Evolutionary conservation across 768 basidiomycete species (phyloP).

Genomic region (Pisolithus orientalis): DNA sequence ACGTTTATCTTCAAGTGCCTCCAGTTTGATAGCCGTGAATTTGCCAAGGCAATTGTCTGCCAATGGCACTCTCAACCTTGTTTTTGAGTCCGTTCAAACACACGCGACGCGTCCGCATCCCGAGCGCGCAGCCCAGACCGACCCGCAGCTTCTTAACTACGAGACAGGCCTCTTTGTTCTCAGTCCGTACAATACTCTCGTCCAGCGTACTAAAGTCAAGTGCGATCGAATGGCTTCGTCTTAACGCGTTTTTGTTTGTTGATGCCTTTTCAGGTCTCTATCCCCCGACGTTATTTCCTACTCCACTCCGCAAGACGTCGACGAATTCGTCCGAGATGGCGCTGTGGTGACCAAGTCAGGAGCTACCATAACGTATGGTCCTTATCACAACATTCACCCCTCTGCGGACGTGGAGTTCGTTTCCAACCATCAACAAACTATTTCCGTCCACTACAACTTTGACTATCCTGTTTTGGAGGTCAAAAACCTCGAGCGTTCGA

Average conservation of each 20-base stretch:
- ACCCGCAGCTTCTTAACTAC: conserved; percentile 77
- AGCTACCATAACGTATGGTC: conserved; percentile 82
- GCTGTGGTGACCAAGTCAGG: conserved; percentile 68
- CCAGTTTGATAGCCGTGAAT: conserved; percentile 52
- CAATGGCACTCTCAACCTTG: conserved; percentile 65
- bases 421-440: conserved; percentile 51
- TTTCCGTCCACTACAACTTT: conserved; percentile 75
- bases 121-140: conserved; percentile 60
- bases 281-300: conserved; percentile 65
- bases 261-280: conserved; percentile 46
- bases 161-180: conserved; percentile 70
- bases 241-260: conserved; percentile 1
- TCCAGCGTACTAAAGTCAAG: conserved; percentile 87
- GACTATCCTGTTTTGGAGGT: conserved; percentile 80
- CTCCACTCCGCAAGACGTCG: conserved; percentile 57
- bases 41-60: conserved; percentile 54
- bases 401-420: conserved; percentile 55
- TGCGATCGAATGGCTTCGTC: conserved; percentile 30
- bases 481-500: conserved; percentile 61
- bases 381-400: conserved; percentile 68
- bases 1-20: conserved; percentile 32
- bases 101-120: conserved; percentile 79
- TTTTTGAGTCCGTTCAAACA: conserved; percentile 72
- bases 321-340: conserved; percentile 53
- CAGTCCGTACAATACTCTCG: conserved; percentile 74